Evolutionary conservation across 257 asterid genomes (phyloP), one percentile per base, ranked within the genome.

Genomic region (Dorcoceras hygrometricum): DNA sequence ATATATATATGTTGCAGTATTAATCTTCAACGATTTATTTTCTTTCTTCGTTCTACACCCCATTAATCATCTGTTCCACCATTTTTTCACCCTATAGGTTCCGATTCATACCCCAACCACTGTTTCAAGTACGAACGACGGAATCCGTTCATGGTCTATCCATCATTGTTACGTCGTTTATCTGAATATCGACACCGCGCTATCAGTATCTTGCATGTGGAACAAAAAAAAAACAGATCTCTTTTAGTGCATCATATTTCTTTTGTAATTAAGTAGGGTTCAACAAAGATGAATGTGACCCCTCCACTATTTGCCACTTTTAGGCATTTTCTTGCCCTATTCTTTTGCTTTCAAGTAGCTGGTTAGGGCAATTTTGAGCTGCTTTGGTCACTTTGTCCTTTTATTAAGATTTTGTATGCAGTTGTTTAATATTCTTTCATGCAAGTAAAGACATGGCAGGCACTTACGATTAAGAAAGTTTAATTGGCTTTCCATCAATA

Each of bases 331-430:
- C 14, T 60, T 66, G 46, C 19, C 55, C 32, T 65, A 48, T 36
- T 46, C 39, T 75, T 59, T 75, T 71, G 71, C 73, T 58, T 67
- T 74, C 62, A 29, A 27, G 5, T 70, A 1, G 66, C 67, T 62
- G 75, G 69, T 78, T 67, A 59, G 59, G 53, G 61, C 69, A 63
- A 67, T 19, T 65, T 71, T 73, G 72, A 46, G 68, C 71, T 72
- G 74, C 78, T 79, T 75, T 75, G 71, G 56, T 75, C 70, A 51
- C 67, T 72, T 79, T 78, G 32, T 58, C 76, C 62, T 69, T 68
- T 67, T 43, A 57, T 23, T 23, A 31, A 20, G 26, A 48, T 29
- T 63, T 67, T 69, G 59, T 65, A 23, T 67, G 20, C 67, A 68
- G 57, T 63, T 63, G 58, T 63, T 58, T 31, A 19, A 14, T 25